Conservation (phyloP, 225 moss, liverwort and hornwort species). For the Asterella californica region DNA sequence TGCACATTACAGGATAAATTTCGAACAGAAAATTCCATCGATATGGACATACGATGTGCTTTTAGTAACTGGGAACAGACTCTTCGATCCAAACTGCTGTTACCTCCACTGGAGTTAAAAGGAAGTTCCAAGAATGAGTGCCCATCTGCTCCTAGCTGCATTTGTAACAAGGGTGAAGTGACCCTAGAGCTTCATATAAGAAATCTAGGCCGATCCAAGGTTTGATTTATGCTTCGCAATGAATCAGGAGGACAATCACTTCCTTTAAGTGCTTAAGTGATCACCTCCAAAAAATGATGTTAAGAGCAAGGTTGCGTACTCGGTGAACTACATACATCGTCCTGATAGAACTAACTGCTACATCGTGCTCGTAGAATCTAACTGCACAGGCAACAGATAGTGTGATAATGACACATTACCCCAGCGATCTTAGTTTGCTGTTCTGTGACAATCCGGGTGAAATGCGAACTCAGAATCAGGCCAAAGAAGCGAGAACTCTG, state of each 20-base stretch:
- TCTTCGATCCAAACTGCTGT: neutral
- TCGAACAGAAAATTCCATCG: too few species aligned
- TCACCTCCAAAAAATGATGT: conserved; percentile 14
- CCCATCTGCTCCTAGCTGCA: conserved; percentile 1
- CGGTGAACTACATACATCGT: neutral
- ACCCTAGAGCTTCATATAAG: neutral
- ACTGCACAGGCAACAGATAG: neutral
- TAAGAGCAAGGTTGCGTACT: neutral
- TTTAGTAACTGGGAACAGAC: too few species aligned
- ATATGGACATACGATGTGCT: too few species aligned
- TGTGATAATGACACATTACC: neutral
- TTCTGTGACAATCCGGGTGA: neutral
- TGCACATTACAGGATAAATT: too few species aligned
- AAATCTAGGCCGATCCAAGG: neutral
- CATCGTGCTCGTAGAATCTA: neutral
- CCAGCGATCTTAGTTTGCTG: neutral
- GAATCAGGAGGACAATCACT: conserved; percentile 9
- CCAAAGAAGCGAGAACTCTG: neutral
- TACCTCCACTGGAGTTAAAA: neutral
- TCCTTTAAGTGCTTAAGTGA: conserved; percentile 1
- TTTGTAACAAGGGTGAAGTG: neutral
- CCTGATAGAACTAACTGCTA: neutral
- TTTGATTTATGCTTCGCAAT: neutral
- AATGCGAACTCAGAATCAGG: neutral
- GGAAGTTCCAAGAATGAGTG: neutral